Conservation (phyloP, 225 moss, liverwort and hornwort species). For the Sphagnum contortum region DNA sequence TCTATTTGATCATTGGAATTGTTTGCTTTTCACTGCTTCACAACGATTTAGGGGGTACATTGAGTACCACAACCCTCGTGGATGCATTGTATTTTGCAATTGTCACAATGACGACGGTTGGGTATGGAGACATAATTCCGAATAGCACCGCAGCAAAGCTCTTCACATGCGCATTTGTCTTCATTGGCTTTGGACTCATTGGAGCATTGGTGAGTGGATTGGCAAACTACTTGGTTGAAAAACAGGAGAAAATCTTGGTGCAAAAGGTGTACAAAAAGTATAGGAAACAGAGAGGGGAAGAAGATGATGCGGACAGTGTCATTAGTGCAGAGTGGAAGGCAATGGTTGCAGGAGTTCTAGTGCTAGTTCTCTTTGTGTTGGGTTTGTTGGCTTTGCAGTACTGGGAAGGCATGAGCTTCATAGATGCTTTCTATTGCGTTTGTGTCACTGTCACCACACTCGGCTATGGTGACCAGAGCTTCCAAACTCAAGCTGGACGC, state of each 20-base stretch:
- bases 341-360: conserved; percentile 24
- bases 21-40: conserved; percentile 27
- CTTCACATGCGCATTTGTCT: too few species aligned
- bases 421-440: conserved; percentile 67
- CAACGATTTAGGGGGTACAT: conserved; percentile 15
- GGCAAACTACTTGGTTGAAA: conserved; percentile 65
- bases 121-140: conserved; percentile 47
- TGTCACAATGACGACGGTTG: conserved; percentile 53
- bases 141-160: not conserved
- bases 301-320: conserved; percentile 18
- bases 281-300: conserved; percentile 7
- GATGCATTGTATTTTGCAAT: conserved; percentile 45
- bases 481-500: conserved; percentile 49
- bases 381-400: conserved; percentile 44
- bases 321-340: conserved; percentile 51
- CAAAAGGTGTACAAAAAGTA: conserved; percentile 27
- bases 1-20: conserved; percentile 34
- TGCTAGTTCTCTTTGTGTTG: conserved; percentile 21
- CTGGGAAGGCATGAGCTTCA: conserved; percentile 40
- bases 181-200: conserved; percentile 57
- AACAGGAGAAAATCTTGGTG: conserved; percentile 64
- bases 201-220: conserved; percentile 52
- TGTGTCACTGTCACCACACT: conserved; percentile 80
- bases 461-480: conserved; percentile 76
- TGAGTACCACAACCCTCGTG: conserved; percentile 20